Evolutionary conservation across 495 filamentous ascomycete species (phyloP).

Genomic region (Antarctomyces pellizariae): DNA sequence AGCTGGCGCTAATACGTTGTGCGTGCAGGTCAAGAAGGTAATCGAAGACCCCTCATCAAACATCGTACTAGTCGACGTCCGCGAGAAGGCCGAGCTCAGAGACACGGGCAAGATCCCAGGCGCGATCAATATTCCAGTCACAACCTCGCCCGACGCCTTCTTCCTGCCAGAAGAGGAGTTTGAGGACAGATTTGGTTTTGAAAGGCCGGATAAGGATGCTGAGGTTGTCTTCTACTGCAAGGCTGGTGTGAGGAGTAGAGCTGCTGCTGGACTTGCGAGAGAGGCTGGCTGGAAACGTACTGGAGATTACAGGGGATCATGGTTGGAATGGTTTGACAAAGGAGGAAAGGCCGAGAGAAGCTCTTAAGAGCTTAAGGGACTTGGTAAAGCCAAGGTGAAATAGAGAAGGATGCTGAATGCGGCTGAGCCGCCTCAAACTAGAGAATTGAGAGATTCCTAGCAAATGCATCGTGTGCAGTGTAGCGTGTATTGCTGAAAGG

Average conservation of each 20-base stretch:
- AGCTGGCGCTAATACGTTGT: too few relatives aligned
- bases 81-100: constrained; percentile 58
- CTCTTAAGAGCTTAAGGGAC: too few relatives aligned
- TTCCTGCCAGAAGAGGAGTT: constrained; percentile 58
- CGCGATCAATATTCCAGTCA: constrained; percentile 59
- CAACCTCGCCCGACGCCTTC: constrained; percentile 50
- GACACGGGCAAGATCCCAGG: constrained; percentile 53
- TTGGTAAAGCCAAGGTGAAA: too few relatives aligned
- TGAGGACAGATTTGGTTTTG: constrained; percentile 42
- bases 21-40: constrained; percentile 13
- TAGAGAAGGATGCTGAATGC: too few relatives aligned
- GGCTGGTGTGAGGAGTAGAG: constrained; percentile 57
- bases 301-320: constrained; percentile 72
- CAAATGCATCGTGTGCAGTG: too few relatives aligned
- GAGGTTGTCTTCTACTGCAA: constrained; percentile 83
- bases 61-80: constrained; percentile 33
- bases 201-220: constrained; percentile 27
- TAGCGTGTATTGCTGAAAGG: too few relatives aligned
- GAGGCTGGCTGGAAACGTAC: constrained; percentile 51
- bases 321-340: constrained; percentile 63
- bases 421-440: too few relatives aligned
- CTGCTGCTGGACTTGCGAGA: constrained; percentile 60
- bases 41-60: constrained; percentile 10
- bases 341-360: constrained; percentile 35
- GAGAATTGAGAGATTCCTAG: too few relatives aligned